Evolutionary conservation across 768 basidiomycete genomes (phyloP).

Genomic region (Leccinum variicolor): DNA sequence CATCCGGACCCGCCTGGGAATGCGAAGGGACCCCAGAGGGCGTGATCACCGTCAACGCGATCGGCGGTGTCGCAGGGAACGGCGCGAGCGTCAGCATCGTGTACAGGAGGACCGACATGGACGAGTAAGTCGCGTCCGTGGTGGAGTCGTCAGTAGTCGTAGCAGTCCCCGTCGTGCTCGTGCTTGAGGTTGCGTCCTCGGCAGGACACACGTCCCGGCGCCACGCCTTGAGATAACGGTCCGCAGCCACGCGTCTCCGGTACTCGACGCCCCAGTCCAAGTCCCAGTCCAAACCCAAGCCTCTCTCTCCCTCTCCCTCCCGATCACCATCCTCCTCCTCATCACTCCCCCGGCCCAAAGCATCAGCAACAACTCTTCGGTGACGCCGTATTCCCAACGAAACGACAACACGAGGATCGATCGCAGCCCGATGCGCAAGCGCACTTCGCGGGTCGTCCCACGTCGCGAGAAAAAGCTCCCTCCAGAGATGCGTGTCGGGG

Average conservation of each 20-base stretch:
- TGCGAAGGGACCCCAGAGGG: constrained; percentile 1
- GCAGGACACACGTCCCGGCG: constrained; percentile 14
- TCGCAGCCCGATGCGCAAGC: constrained; percentile 20
- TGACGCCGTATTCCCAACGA: neutral
- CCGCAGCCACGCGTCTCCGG: constrained; percentile 19
- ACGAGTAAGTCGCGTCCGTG: constrained; percentile 3
- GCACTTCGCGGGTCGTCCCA: constrained; percentile 50
- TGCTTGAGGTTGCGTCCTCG: neutral
- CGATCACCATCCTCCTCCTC: neutral
- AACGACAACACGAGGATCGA: constrained; percentile 20
- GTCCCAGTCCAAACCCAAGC: neutral
- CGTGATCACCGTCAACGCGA: constrained; percentile 17
- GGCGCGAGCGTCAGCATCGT: constrained; percentile 34
- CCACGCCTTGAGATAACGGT: constrained; percentile 24
- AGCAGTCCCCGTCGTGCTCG: neutral
- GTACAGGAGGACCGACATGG: constrained; percentile 31
- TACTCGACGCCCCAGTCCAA: constrained; percentile 27
- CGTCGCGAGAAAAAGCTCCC: constrained; percentile 42
- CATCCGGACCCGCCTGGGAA: constrained; percentile 12
- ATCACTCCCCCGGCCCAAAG: neutral
- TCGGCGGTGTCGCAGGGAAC: constrained; percentile 24
- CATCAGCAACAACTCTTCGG: neutral
- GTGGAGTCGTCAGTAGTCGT: neutral
- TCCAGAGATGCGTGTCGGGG: constrained; percentile 42
- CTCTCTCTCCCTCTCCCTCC: neutral